A percentile compares a stretch with the other conserved stretches of the same genome.
These are phyloP conservation scores for Ilex asprella DNA, from an alignment of 257 asterid species.

Conservation along the genomic window DNA sequence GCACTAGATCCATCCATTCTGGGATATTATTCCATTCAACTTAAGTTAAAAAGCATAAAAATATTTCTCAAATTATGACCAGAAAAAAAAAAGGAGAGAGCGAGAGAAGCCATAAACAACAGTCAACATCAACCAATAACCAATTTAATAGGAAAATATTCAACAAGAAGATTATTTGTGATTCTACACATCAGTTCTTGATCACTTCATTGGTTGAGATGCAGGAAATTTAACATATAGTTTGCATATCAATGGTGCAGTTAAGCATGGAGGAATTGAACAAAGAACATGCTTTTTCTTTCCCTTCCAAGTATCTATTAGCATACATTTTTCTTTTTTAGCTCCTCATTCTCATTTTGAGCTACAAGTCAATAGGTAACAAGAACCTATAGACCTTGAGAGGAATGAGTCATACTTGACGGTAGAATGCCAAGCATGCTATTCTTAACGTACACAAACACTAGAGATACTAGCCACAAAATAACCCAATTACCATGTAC, in stretches of 20 bases:
- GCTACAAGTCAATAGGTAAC: too few species aligned
- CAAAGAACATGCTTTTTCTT: neutral
- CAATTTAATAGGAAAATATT: neutral
- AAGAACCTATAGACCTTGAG: too few species aligned
- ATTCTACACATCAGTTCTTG: neutral
- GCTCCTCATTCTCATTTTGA: neutral
- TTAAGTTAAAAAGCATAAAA: neutral
- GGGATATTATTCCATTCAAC: slow-evolving; percentile 15
- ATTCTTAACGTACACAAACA: too few species aligned
- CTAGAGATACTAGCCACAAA: too few species aligned
- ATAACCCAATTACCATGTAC: too few species aligned
- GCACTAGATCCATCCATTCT: slow-evolving; percentile 36
- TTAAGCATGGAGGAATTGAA: neutral
- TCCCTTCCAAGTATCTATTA: too few species aligned
- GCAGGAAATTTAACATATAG: neutral
- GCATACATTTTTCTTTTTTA: too few species aligned
- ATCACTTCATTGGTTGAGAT: neutral
- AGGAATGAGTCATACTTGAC: too few species aligned
- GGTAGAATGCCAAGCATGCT: too few species aligned
- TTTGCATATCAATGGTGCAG: neutral
- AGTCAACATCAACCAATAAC: neutral
- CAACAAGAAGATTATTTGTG: neutral
- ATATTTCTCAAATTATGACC: neutral
- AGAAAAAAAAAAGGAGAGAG: neutral
- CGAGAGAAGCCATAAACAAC: neutral